A percentile compares a stretch with the other conserved stretches of the same genome.
phyloP scores from a whole-genome alignment of 768 basidiomycete species.

The Serendipita vermifera region DNA sequence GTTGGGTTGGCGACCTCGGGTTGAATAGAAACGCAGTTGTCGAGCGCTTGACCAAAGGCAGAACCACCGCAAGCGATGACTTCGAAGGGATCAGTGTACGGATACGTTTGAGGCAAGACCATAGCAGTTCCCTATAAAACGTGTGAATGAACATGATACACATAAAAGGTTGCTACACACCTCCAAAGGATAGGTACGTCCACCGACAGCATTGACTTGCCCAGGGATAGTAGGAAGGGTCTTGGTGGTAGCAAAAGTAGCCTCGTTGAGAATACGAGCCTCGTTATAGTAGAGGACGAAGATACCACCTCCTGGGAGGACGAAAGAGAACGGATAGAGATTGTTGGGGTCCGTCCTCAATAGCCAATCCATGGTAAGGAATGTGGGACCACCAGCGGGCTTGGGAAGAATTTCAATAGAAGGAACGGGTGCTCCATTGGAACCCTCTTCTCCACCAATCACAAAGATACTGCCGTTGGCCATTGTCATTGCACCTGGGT shows the following conservation, averaged over 20 bases:
- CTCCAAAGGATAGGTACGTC: conserved; percentile 17
- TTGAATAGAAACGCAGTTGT: conserved; percentile 45
- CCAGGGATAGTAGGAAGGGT: conserved; percentile 26
- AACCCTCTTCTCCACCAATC: conserved; percentile 62
- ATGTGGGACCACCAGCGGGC: conserved; percentile 6
- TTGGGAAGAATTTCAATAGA: conserved; percentile 42
- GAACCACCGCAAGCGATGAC: conserved; percentile 17
- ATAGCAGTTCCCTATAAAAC: conserved; percentile 14
- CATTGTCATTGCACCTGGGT: conserved; percentile 52
- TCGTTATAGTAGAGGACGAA: conserved; percentile 76
- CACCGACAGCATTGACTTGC: conserved; percentile 30
- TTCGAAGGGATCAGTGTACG: conserved; percentile 37
- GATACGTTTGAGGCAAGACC: conserved; percentile 40
- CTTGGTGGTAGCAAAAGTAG: conserved; percentile 45
- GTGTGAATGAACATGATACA: no score
- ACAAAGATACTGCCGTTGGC: conserved; percentile 63
- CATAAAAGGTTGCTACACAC: no score
- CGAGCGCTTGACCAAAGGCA: conserved; percentile 15
- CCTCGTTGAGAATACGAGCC: conserved; percentile 58
- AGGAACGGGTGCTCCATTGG: conserved; percentile 51
- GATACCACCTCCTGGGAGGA: conserved; percentile 55
- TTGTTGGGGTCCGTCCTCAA: conserved; percentile 66
- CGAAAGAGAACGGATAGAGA: conserved; percentile 62
- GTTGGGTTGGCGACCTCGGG: conserved; percentile 49
- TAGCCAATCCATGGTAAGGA: conserved; percentile 4